These are phyloP conservation scores for Thraustochytrium striatum DNA, from an alignment of 352 stramenopile genomes.

Conservation along the genomic window DNA sequence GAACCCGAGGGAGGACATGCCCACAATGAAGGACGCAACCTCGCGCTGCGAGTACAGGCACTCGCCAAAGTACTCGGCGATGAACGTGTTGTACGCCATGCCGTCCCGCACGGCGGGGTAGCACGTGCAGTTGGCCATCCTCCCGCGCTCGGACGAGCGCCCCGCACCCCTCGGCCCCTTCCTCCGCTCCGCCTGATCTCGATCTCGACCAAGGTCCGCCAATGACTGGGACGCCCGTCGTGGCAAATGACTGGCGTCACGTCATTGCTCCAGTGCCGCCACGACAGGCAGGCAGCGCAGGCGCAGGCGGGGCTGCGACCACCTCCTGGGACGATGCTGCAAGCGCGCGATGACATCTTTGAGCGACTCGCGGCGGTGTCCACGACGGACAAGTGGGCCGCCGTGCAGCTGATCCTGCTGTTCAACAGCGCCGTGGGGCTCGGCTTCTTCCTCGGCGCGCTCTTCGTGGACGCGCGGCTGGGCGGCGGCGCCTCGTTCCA, in stretches of 20 bases:
- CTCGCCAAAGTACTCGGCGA: conserved; percentile 47
- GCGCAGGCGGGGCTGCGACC: too few relatives aligned
- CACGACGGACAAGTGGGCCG: not conserved
- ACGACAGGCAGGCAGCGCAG: too few relatives aligned
- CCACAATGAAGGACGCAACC: conserved; percentile 40
- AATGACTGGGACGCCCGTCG: too few relatives aligned
- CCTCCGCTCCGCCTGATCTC: too few relatives aligned
- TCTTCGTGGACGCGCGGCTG: conserved; percentile 19
- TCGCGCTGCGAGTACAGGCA: conserved; percentile 43
- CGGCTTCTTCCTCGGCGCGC: conserved; percentile 37
- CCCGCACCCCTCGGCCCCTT: too few relatives aligned
- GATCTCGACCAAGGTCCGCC: too few relatives aligned
- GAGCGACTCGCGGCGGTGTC: not conserved
- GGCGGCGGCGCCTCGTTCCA: conserved; percentile 34
- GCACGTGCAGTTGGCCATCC: conserved; percentile 44
- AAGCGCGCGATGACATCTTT: too few relatives aligned
- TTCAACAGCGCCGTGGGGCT: conserved; percentile 23
- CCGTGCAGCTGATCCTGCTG: conserved; percentile 9
- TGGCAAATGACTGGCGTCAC: too few relatives aligned
- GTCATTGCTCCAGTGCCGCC: too few relatives aligned
- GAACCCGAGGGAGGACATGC: conserved; percentile 48
- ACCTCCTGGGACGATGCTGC: too few relatives aligned
- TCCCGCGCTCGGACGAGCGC: too few relatives aligned
- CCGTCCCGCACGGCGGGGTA: conserved; percentile 31
- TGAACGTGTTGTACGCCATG: conserved; percentile 30